Evolutionary conservation across 1,284 basidiomycete genomes (phyloP).

Genomic region (Ganoderma leucocontextum): DNA sequence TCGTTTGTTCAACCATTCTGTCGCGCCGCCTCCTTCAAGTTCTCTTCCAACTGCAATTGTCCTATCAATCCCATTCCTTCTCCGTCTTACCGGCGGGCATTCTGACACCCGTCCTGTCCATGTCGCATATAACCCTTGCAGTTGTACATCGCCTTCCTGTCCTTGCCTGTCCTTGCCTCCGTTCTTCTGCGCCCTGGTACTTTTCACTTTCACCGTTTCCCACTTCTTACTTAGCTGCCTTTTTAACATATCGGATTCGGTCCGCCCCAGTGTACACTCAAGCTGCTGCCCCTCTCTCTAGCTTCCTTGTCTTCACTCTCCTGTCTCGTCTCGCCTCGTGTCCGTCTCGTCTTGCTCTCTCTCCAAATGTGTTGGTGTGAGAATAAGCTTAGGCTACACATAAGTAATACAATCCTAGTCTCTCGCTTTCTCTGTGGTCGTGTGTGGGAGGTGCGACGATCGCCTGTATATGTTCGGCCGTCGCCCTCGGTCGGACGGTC

Average conservation of each 20-base stretch:
- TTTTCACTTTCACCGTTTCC: not conserved
- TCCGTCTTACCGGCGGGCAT: not conserved
- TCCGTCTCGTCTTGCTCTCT: conserved; percentile 12
- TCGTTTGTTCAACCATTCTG: conserved; percentile 12
- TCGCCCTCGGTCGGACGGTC: not conserved
- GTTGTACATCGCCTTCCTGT: conserved; percentile 12
- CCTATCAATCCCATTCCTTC: conserved; percentile 22
- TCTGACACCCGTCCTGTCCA: not conserved
- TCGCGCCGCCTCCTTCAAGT: conserved; percentile 1
- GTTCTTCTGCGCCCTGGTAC: not conserved
- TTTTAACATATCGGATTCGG: conserved; percentile 20
- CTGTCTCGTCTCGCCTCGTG: conserved; percentile 2
- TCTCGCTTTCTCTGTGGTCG: conserved; percentile 1
- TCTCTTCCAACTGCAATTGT: conserved; percentile 5
- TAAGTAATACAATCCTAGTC: conserved; percentile 34
- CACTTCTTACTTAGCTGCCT: conserved; percentile 8
- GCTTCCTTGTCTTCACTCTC: conserved; percentile 7
- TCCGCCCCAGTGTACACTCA: conserved; percentile 18
- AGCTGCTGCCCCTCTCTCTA: conserved; percentile 17
- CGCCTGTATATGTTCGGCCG: not conserved
- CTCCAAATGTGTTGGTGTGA: conserved; percentile 32
- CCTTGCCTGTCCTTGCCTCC: conserved; percentile 10
- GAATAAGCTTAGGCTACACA: conserved; percentile 35
- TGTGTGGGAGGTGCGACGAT: not conserved
- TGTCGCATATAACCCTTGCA: conserved; percentile 23